phyloP scores from a whole-genome alignment of 768 basidiomycete genomes.

The Tephrocybe sp. region DNA sequence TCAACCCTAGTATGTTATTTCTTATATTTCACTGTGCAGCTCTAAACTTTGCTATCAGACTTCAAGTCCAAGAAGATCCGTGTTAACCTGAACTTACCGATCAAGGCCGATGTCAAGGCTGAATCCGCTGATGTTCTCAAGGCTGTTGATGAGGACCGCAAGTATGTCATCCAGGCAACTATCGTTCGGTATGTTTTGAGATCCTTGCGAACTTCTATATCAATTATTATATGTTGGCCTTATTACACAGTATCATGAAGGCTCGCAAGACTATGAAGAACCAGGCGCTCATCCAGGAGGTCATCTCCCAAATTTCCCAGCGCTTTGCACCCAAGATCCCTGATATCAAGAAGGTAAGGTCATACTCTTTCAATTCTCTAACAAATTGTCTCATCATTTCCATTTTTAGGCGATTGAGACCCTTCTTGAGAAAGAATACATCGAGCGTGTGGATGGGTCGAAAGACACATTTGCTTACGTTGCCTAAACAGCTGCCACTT shows the following conservation, averaged over 20 bases:
- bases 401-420: conserved; percentile 79
- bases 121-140: conserved; percentile 91
- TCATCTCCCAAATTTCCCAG: conserved; percentile 86
- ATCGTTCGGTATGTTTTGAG: conserved; percentile 67
- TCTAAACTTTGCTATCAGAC: conserved; percentile 37
- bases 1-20: conserved; percentile 66
- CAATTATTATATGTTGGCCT: not conserved
- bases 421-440: conserved; percentile 96
- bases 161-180: conserved; percentile 95
- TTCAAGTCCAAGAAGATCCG: conserved; percentile 98
- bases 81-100: conserved; percentile 87
- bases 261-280: conserved; percentile 96
- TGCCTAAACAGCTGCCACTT: conserved; percentile 38
- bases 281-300: conserved; percentile 85
- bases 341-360: conserved; percentile 98
- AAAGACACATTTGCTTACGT: conserved; percentile 87
- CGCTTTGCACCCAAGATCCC: conserved; percentile 93
- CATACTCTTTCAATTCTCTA: not conserved
- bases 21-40: not conserved
- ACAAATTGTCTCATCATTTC: too few relatives aligned
- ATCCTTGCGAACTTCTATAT: not conserved
- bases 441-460: conserved; percentile 92
- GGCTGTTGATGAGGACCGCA: conserved; percentile 96
- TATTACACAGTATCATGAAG: conserved; percentile 78
- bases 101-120: conserved; percentile 94